Base-by-base conservation (phyloP, 1,139 yeast genomes). In the Sugiyamaella pinicola region DNA sequence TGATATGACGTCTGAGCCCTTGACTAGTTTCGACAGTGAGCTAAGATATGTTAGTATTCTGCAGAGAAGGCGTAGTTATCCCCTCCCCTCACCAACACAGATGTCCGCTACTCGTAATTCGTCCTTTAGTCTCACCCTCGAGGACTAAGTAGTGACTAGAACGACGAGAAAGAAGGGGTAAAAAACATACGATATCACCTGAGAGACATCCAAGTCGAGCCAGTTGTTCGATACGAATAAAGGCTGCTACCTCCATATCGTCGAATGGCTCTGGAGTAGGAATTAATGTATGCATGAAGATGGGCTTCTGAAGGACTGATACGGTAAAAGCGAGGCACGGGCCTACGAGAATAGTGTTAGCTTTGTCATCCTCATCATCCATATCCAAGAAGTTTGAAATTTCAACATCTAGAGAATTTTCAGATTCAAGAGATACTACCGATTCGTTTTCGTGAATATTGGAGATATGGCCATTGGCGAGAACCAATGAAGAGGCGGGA, bases 161-260 rank as follows among this genome's bases (percentile, higher is more conserved):
- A n/a, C n/a, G n/a, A n/a, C n/a, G n/a, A n/a, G 9, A 26, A 9
- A 26, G 4, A 26, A 3, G 31, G 9, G 4, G n/a, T 13, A 18
- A 10, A 18, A 81, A 51, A 34, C 72, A 66, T 4, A 82, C 83
- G 44, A 80, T 68, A 64, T 87, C 95, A 2, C 96, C 95, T 56
- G 85, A 82, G 59, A 85, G 82, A 19, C 82, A 78, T 3, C 87
- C 85, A 21, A 86, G 63, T 46, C 71, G 75, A 15, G 81, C 75
- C 45, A 87, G 72, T 49, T 79, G 84, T 12, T 73, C 69, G 0
- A 82, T 72, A 37, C 78, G 75, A 15, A 84, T 71, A 61, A 80
- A 85, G 0, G 75, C 86, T 57, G 79, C 74, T 22, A 80, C 67
- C 57, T 72, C 80, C 61, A 73, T 55, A 56, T 76, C 80, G 40